Conservation (phyloP, 345 rosid species). For the Combretum micranthum region DNA sequence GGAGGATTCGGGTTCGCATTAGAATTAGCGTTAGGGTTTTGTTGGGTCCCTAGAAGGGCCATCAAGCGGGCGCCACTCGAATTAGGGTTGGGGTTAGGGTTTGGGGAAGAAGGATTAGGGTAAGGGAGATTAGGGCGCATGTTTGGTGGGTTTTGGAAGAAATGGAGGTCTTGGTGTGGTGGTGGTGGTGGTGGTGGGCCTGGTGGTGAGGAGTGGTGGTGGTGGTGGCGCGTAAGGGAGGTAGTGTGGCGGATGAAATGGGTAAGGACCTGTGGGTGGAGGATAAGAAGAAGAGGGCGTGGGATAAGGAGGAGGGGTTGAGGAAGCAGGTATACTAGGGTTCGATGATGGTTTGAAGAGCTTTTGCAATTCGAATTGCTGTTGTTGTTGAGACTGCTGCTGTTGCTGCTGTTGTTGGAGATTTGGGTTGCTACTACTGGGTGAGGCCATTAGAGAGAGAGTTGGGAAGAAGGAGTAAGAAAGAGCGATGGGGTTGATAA, state of each 20-base stretch:
- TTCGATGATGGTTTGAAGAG: slow-evolving; percentile 26
- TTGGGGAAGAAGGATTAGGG: slow-evolving; percentile 13
- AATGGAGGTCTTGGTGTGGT: slow-evolving; percentile 40
- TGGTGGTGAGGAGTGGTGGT: slow-evolving; percentile 24
- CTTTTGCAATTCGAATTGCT: slow-evolving; percentile 32
- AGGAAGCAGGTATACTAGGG: slow-evolving; percentile 12
- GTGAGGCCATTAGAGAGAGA: slow-evolving; percentile 34
- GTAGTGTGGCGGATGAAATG: slow-evolving; percentile 4
- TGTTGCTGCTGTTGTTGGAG: slow-evolving; percentile 14
- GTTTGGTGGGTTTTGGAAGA: slow-evolving; percentile 45
- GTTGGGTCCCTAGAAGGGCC: slow-evolving; percentile 22
- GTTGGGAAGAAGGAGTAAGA: neutral
- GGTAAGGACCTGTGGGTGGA: slow-evolving; percentile 42
- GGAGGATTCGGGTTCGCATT: slow-evolving; percentile 32
- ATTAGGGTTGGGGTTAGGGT: slow-evolving; percentile 14
- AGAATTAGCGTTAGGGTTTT: slow-evolving; percentile 24
- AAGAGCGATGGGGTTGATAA: neutral
- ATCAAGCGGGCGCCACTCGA: slow-evolving; percentile 14
- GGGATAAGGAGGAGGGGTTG: slow-evolving; percentile 22
- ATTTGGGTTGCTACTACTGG: slow-evolving; percentile 34
- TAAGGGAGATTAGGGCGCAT: slow-evolving; percentile 15
- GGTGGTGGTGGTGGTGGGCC: slow-evolving; percentile 21
- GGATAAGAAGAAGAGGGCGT: slow-evolving; percentile 50
- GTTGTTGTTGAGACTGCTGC: slow-evolving; percentile 15
- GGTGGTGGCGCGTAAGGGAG: slow-evolving; percentile 22